Evolutionary conservation across 345 rosid species (phyloP).

Genomic region (Carallia pectinifolia): DNA sequence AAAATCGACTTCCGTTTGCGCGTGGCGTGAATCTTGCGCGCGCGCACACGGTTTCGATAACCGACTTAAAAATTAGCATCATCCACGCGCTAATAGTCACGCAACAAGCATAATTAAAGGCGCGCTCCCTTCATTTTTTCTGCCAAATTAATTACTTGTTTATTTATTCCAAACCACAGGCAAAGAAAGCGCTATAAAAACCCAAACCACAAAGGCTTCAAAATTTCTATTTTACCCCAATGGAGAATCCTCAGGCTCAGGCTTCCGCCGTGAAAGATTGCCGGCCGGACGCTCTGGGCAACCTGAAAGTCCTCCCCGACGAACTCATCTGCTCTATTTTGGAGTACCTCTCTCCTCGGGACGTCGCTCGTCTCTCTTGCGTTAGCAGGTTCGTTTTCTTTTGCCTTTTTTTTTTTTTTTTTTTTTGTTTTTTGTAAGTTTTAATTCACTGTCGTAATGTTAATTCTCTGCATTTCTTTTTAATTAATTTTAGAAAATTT

Average conservation of each 20-base stretch:
- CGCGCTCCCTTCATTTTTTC: no score
- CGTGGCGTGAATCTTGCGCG: no score
- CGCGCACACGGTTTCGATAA: no score
- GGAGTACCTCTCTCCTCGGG: conserved; percentile 63
- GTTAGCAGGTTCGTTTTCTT: conserved; percentile 68
- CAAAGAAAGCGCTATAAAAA: background rate
- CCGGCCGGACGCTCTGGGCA: conserved; percentile 66
- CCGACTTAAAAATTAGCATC: no score
- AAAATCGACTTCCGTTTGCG: no score
- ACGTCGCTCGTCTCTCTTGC: conserved; percentile 73
- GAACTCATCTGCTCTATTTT: conserved; percentile 63
- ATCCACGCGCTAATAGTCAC: no score
- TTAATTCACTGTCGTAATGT: background rate
- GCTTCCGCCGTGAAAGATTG: conserved; percentile 47
- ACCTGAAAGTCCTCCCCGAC: conserved; percentile 63
- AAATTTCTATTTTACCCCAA: conserved; percentile 3
- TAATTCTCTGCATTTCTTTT: background rate
- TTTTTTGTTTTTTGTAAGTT: background rate
- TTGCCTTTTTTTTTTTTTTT: background rate
- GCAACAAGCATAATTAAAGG: no score
- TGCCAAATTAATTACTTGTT: no score
- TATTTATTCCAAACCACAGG: no score
- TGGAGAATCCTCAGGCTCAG: conserved; percentile 38
- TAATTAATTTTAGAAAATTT: background rate
- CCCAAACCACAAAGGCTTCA: background rate